A percentile compares a stretch with the other conserved stretches of the same genome.
Evolutionary conservation across 2,329 filamentous ascomycete species (phyloP).

Genomic region (Zymoseptoria ardabiliae): DNA sequence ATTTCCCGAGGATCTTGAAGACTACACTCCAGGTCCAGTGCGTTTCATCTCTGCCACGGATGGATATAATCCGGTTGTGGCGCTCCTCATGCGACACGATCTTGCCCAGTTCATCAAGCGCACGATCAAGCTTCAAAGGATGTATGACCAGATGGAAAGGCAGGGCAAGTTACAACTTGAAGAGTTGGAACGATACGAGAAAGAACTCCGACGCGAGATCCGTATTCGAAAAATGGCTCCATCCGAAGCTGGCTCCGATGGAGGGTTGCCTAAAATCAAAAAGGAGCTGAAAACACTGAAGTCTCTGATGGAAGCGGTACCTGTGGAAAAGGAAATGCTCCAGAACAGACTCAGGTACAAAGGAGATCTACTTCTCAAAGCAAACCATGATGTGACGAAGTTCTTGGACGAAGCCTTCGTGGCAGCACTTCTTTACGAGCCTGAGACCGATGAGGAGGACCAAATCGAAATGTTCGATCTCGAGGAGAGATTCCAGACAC

Average conservation of each 20-base stretch:
- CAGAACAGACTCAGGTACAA: background rate
- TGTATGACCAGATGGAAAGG: background rate
- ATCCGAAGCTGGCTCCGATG: background rate
- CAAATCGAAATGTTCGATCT: background rate
- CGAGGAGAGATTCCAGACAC: conserved; percentile 2
- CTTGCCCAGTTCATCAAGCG: conserved; percentile 1
- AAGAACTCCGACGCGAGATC: conserved; percentile 2
- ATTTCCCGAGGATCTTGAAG: background rate
- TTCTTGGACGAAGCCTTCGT: conserved; percentile 7
- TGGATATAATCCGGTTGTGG: background rate
- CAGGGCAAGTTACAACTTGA: background rate
- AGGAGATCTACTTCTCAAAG: background rate
- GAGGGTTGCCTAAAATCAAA: background rate
- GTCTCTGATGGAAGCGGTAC: background rate
- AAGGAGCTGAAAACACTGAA: conserved; percentile 1
- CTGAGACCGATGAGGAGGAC: background rate
- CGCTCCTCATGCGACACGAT: conserved; percentile 1
- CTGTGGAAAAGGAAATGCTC: background rate
- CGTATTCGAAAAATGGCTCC: background rate
- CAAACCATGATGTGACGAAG: background rate
- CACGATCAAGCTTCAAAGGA: background rate
- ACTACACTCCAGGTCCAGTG: conserved; percentile 4
- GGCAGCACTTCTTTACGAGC: background rate
- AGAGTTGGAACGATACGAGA: conserved; percentile 1
- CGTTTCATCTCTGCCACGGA: conserved; percentile 1